These are phyloP conservation scores for Leccinum fibrillosum DNA, from an alignment of 768 basidiomycete genomes.

Conservation along the genomic window DNA sequence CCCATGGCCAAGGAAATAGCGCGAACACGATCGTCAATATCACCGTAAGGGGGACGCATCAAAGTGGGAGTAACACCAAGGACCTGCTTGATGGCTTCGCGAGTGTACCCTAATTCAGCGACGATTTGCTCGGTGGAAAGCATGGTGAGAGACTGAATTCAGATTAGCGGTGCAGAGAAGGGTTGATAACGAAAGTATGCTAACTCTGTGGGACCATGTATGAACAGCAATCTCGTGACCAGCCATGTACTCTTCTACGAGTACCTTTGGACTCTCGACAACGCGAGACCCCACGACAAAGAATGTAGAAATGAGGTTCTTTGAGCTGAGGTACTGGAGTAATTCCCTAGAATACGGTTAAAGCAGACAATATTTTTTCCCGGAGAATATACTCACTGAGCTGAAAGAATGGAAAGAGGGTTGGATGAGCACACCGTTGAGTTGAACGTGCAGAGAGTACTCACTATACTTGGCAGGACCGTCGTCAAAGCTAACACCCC, in stretches of 20 bases:
- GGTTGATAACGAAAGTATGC: constrained; percentile 8
- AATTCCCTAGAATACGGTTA: constrained; percentile 45
- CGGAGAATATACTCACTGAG: constrained; percentile 40
- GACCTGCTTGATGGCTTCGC: constrained; percentile 74
- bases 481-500: constrained; percentile 87
- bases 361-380: background rate
- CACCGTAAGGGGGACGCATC: constrained; percentile 82
- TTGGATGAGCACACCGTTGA: constrained; percentile 5
- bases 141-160: constrained; percentile 54
- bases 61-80: constrained; percentile 74
- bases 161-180: constrained; percentile 12
- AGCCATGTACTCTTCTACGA: constrained; percentile 76
- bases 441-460: constrained; percentile 25
- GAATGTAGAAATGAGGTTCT: constrained; percentile 77
- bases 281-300: constrained; percentile 88
- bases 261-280: constrained; percentile 69
- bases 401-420: constrained; percentile 27
- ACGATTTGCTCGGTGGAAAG: constrained; percentile 82
- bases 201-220: constrained; percentile 84
- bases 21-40: constrained; percentile 92
- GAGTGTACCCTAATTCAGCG: constrained; percentile 92
- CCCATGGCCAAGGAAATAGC: constrained; percentile 91
- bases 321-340: constrained; percentile 64
- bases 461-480: constrained; percentile 82
- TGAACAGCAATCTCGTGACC: constrained; percentile 83